Conservation (phyloP, 1,139 yeast genomes). For the Yamadazyma membranifaciens region DNA sequence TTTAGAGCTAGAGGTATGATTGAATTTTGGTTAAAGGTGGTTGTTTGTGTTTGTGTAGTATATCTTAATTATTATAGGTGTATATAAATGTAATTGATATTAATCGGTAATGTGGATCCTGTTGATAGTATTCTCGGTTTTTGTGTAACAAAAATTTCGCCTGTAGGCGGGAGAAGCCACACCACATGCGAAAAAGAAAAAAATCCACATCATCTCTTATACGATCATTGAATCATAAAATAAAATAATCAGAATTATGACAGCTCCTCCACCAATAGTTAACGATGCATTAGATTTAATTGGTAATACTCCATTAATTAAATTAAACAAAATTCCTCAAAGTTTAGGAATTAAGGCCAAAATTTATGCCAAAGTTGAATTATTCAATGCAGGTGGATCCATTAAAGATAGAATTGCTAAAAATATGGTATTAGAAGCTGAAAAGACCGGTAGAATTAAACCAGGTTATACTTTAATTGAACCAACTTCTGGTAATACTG, state of each 20-base stretch:
- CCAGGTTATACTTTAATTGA: conserved; percentile 87
- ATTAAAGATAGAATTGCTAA: conserved; percentile 66
- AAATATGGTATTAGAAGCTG: conserved; percentile 81
- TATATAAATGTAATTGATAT: not conserved
- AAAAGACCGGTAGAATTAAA: conserved; percentile 71
- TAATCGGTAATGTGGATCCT: no score
- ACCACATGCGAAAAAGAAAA: not conserved
- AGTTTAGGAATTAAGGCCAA: conserved; percentile 69
- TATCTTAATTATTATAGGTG: no score
- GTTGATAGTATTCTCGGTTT: not conserved
- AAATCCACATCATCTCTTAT: conserved; percentile 1
- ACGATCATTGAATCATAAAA: not conserved
- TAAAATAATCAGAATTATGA: conserved; percentile 2
- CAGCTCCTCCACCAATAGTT: conserved; percentile 36
- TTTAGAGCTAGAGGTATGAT: conserved; percentile 9
- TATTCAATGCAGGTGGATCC: conserved; percentile 70
- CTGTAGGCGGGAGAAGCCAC: not conserved
- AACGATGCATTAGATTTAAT: conserved; percentile 59
- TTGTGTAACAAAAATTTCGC: no score
- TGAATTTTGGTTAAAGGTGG: no score
- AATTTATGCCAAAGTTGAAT: conserved; percentile 59
- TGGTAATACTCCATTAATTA: conserved; percentile 82
- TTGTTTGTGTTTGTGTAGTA: no score
- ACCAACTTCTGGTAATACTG: conserved; percentile 88
- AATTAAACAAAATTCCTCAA: conserved; percentile 74